Evolutionary conservation across 2,329 filamentous ascomycete species (phyloP), one percentile per base, ranked within the genome.

Genomic region (Monilinia aucupariae): DNA sequence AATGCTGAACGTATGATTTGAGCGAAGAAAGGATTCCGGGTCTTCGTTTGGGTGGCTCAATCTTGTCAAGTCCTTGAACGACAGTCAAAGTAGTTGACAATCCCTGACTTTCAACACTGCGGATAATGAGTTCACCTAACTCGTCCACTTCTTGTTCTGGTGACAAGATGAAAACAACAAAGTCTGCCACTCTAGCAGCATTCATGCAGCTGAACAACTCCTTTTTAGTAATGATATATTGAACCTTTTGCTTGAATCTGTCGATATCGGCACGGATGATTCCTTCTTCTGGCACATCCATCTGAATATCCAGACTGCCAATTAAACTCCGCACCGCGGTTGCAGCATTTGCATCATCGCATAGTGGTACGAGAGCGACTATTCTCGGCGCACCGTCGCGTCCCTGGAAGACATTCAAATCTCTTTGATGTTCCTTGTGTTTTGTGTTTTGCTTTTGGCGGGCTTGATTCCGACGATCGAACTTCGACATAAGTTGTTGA

Each of bases 401-500:
- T 5, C 93, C 94, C n/a, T 84, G 78, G 72, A 99, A 99, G 27
- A 99, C 80, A 45, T 86, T 90, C 0, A 84, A 86, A 59, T 91
- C 88, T 69, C 89, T 88, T 54, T 89, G 82, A 73, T 94, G 89
- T 71, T 94, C 91, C 73, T 87, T 87, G 73, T 92, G 86, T 77
- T 97, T 97, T 69, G 86, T 81, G 66, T 89, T 79, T 71, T 93
- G 90, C 75, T 88, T 87, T 80, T 99, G 94, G 76, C 93, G 93
- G 70, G 91, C 90, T 79, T 96, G 91, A 76, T 99, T 97, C 71
- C 91, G 87, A 65, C 94, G 89, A 77, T 96, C 92, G 75, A 99
- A 84, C 78, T 97, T 99, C 64, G 92, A 96, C 90, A 97, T 93
- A 78, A 97, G 85, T 78, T 96, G 91, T 75, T 99, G 94, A 75